Evolutionary conservation across 768 basidiomycete species (phyloP).

Genomic region (Boletus vermiculosoides): DNA sequence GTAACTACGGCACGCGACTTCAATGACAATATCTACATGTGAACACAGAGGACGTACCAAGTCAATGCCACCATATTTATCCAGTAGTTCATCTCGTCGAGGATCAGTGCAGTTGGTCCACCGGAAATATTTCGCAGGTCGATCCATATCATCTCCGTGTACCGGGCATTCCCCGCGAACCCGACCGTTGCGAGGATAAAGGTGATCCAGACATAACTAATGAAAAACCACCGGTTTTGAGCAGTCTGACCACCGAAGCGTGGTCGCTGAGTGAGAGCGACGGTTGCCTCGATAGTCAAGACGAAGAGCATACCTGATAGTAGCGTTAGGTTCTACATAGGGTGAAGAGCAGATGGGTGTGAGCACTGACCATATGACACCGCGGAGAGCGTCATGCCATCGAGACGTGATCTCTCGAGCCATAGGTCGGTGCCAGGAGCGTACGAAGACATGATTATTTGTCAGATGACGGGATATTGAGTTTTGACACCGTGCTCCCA

Average conservation of each 20-base stretch:
- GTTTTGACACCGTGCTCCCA: not conserved
- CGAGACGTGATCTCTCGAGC: constrained; percentile 29
- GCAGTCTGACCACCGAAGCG: not conserved
- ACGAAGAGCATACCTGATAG: constrained; percentile 23
- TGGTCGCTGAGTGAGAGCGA: constrained; percentile 5
- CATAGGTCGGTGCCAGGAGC: constrained; percentile 24
- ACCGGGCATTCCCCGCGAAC: constrained; percentile 25
- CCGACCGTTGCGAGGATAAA: constrained; percentile 30
- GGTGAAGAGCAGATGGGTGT: not conserved
- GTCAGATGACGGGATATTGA: not conserved
- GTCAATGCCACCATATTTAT: constrained; percentile 23
- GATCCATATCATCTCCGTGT: constrained; percentile 34
- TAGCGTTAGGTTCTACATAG: not conserved
- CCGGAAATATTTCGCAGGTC: constrained; percentile 23
- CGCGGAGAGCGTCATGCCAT: constrained; percentile 20
- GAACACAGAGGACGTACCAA: constrained; percentile 11
- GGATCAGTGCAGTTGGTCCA: constrained; percentile 15
- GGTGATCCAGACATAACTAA: constrained; percentile 25
- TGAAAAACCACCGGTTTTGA: constrained; percentile 6
- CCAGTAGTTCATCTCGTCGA: constrained; percentile 10
- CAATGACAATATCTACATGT: not conserved
- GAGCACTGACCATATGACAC: constrained; percentile 19
- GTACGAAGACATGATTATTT: constrained; percentile 14
- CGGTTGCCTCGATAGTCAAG: constrained; percentile 20
- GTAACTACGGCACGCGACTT: constrained; percentile 15